Base-by-base conservation (phyloP, 495 filamentous ascomycete genomes). In the Daldinia grandis region DNA sequence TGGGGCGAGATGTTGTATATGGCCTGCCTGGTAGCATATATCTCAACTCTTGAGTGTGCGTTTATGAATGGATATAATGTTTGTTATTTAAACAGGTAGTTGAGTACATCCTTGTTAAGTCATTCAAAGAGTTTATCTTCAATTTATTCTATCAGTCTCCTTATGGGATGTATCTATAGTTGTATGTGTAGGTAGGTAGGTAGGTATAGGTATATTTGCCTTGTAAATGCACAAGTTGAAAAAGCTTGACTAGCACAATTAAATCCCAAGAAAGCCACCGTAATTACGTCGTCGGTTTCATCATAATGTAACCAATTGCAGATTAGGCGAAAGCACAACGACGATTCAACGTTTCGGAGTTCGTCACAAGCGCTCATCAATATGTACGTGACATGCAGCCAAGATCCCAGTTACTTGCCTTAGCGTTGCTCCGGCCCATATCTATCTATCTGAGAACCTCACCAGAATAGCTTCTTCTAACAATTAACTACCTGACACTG, bases 321-420 rank as follows among this genome's bases (percentile, higher is more conserved):
- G 58, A 58, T 28, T 62, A 50, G 49, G 44, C 44, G 17, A 55
- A 53, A 15, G 27, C 31, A 12, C 4, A 53, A 10, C 50, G 8
- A 30, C 25, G 38, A 21, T 53, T 55, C 25, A 64, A 33, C 31
- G 61, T 56, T 60, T 64, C 56, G 60, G 49, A 56, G 14, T 4
- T 42, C 37, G 67, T 37, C 44, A 28, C 56, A 50, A 12, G 15
- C 15, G 15, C n/a, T 25, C n/a, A 28, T 12, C 27, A 53, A 30
- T 53, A 30, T 53, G 49, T n/a, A 53, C 37, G 25, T 61, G 33
- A 58, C n/a, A 58, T 65, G 61, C 56, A 54, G 49, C 57, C 67
- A 61, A 58, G 66, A 58, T 53, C 66, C 58, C 57, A 25, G 31
- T 56, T 54, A 47, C 56, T 53, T 17, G 44, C 50, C 37, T 57